Base-by-base conservation (phyloP, 1,139 yeast genomes). In the Scheffersomyces lignicola region DNA sequence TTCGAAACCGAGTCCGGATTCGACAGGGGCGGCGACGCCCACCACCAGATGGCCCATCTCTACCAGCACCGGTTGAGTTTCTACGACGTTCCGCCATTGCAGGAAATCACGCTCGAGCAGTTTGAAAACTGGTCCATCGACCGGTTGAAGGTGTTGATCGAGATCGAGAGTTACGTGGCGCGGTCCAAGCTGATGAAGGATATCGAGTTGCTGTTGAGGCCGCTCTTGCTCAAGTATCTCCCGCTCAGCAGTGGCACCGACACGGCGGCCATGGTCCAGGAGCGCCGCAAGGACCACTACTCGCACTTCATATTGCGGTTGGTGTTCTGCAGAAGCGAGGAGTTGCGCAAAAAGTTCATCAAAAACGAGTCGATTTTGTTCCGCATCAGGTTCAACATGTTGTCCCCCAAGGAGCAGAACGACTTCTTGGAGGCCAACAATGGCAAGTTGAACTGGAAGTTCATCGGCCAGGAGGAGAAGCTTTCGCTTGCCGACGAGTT, bases 111-210 rank as follows among this genome's bases (percentile, higher is more conserved):
- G 0, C 58, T 92, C 24, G 97, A 90, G 45, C 86, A 92, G 54
- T 94, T 92, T 58, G 98, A 92, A 60, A 72, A 73, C 12, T 92
- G 97, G 97, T 97, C 97, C 7, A 84, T 92, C 33, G 97, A 92
- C 52, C 69, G 99, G 42, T 71, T 92, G 44, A 80, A 83, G 52
- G 78, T 92, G 7, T 70, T 94, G 40, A 76, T 88, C 39, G 96
- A 89, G 55, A 82, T 92, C 33, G 97, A 90, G 52, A 76, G 89
- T 6, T 78, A 84, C 46, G 57, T 73, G 32, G 79, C 84, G 23
- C 71, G 95, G 43, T 80, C 83, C 42, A 80, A 81, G 51, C 60
- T 76, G 1, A 57, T 73, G 33, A 76, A 74, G 43, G 97, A 89
- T 39, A 76, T 79, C 30, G 92, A 84, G 48, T 54, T 64, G 8